phyloP scores from a whole-genome alignment of 2,329 filamentous ascomycete species.

The Cordyceps javanica region DNA sequence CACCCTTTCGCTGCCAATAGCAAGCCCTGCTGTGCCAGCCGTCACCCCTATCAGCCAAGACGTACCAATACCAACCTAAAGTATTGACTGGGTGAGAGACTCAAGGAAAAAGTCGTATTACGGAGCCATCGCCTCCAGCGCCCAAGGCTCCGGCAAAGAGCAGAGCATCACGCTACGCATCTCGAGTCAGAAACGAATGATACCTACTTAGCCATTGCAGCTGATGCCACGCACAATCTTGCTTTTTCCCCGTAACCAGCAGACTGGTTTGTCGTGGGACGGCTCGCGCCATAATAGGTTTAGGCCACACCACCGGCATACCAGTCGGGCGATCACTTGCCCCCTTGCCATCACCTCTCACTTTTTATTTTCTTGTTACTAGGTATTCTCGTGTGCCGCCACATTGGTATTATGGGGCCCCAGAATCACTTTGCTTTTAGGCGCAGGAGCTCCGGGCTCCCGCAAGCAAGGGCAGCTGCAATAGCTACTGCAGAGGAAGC shows the following conservation, averaged over 20 bases:
- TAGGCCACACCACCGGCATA: slow-evolving; percentile 15
- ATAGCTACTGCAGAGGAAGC: background rate
- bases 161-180: background rate
- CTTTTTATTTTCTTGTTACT: slow-evolving; percentile 12
- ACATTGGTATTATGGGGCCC: slow-evolving; percentile 3
- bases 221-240: slow-evolving; percentile 4
- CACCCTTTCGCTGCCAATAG: too few relatives aligned
- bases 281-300: slow-evolving; percentile 1
- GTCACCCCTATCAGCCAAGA: slow-evolving; percentile 1
- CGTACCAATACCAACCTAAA: background rate
- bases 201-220: too few relatives aligned
- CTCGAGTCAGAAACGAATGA: slow-evolving; percentile 1
- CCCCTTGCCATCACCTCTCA: slow-evolving; percentile 17
- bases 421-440: background rate
- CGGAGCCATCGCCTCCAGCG: background rate
- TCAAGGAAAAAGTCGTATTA: too few relatives aligned
- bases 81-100: background rate
- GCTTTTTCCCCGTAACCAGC: slow-evolving; percentile 4
- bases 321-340: slow-evolving; percentile 17
- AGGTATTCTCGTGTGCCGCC: background rate
- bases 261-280: slow-evolving; percentile 1
- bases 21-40: background rate
- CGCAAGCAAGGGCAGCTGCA: background rate
- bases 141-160: background rate
- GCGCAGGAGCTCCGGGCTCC: background rate